Evolutionary conservation across 2,329 filamentous ascomycete genomes (phyloP), one percentile per base, ranked within the genome.

Genomic region (Cytospora paraplurivora): DNA sequence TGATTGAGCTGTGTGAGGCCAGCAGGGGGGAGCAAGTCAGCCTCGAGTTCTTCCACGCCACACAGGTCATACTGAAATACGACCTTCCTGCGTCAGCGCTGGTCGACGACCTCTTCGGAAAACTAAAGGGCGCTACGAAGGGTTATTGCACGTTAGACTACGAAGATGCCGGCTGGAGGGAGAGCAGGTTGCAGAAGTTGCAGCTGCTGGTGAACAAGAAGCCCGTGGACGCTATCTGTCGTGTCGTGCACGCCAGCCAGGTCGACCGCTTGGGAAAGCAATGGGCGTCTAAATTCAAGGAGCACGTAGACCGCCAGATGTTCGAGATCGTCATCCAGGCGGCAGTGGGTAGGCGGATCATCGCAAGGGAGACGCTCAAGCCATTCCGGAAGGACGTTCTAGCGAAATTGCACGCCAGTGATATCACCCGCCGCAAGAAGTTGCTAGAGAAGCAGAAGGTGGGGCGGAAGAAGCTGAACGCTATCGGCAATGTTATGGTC

Each of bases 141-240:
- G 95, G 95, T 12, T 99, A 99, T 71, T 95, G 95, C 0, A 95
- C 91, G 41, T 84, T 99, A 6, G 95, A 99, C 75, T 99, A 99
- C 74, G 95, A 99, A 77, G 95, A 99, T 70, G 90, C 93, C 0
- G 94, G 91, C 0, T 99, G 93, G 85, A 87, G 89, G 27, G 79
- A 85, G 65, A 92, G 90, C 71, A 87, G 88, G 66, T 87, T 99
- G 49, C 87, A 92, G 66, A 98, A 97, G 76, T 82, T 99, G 41
- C 93, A 97, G 74, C 81, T 99, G 2, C 84, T 98, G 8, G 94
- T 99, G 67, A 99, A 99, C 77, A 96, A 95, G 75, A 82, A 86
- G 33, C 91, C 95, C 0, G 95, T 99, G 2, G 95, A 99, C 76
- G 95, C 95, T 12, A 93, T 99, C 19, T 88, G 92, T n/a, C 88